Evolutionary conservation across 2,329 filamentous ascomycete species (phyloP).

Genomic region (Ceratocystis cacaofunesta): DNA sequence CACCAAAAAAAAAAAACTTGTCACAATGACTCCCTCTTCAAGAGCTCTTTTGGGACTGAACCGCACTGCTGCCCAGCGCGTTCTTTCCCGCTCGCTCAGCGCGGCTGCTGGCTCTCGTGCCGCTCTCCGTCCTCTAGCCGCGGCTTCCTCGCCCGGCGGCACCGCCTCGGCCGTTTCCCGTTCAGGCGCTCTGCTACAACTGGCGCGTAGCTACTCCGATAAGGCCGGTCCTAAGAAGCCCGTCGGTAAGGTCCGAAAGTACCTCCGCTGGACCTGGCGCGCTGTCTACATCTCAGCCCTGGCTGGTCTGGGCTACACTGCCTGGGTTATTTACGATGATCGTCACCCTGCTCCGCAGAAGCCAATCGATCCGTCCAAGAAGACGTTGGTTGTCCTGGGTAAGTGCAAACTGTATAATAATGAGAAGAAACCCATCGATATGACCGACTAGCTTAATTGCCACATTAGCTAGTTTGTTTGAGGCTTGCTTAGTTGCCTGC

Average conservation of each 20-base stretch:
- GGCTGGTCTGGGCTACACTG: conserved; percentile 53
- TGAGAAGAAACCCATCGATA: neutral
- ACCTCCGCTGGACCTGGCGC: conserved; percentile 71
- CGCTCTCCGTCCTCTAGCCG: conserved; percentile 21
- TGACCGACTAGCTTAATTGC: no score
- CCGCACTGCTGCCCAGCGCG: conserved; percentile 18
- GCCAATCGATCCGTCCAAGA: conserved; percentile 73
- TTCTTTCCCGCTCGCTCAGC: conserved; percentile 15
- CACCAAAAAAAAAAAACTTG: neutral
- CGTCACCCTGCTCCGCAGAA: conserved; percentile 69
- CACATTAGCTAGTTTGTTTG: no score
- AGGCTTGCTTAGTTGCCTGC: no score
- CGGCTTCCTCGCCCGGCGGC: conserved; percentile 19
- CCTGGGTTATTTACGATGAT: conserved; percentile 69
- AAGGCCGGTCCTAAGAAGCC: conserved; percentile 33
- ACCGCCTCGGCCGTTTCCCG: conserved; percentile 19
- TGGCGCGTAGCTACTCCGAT: conserved; percentile 31
- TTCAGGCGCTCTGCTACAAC: conserved; percentile 19
- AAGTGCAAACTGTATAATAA: conserved; percentile 23
- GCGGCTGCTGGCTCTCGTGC: conserved; percentile 14
- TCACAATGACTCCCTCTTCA: conserved; percentile 32
- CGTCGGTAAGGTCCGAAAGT: conserved; percentile 46
- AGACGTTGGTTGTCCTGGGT: conserved; percentile 94
- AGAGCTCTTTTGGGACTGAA: conserved; percentile 27
- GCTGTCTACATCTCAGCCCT: conserved; percentile 62